These are phyloP conservation scores for Aspergillus brasiliensis DNA, from an alignment of 2,329 filamentous ascomycete genomes.

Conservation along the genomic window DNA sequence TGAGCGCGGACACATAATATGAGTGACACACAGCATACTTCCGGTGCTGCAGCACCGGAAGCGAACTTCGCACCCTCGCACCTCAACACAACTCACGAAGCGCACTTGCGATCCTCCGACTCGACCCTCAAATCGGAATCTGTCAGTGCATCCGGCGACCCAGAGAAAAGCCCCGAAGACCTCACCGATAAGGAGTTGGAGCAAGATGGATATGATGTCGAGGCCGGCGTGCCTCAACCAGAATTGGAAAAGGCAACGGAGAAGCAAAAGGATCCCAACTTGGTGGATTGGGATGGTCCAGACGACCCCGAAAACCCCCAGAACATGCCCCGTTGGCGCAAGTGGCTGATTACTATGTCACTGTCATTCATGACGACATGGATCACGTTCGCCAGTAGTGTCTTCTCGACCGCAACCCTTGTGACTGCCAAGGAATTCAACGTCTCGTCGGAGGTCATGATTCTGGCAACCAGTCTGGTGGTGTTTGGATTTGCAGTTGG, in stretches of 20 bases:
- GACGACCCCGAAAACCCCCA: constrained; percentile 37
- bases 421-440: constrained; percentile 47
- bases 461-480: constrained; percentile 47
- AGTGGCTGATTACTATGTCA: constrained; percentile 43
- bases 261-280: constrained; percentile 28
- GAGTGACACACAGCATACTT: constrained; percentile 3
- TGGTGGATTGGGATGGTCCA: constrained; percentile 37
- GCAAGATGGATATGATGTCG: constrained; percentile 14
- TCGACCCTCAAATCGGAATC: constrained; percentile 16
- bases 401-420: constrained; percentile 48
- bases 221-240: constrained; percentile 11
- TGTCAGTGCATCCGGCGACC: constrained; percentile 6
- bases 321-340: constrained; percentile 35
- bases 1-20: not conserved
- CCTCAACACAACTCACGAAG: constrained; percentile 7
- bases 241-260: constrained; percentile 9
- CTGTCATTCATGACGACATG: constrained; percentile 42
- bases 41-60: constrained; percentile 4
- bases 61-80: constrained; percentile 8
- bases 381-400: constrained; percentile 51
- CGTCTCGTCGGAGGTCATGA: constrained; percentile 44
- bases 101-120: constrained; percentile 14
- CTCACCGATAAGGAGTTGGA: constrained; percentile 10
- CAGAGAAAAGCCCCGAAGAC: constrained; percentile 8
- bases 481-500: constrained; percentile 57